phyloP scores from a whole-genome alignment of 306 rosid species.

The Cajanus cajan region DNA sequence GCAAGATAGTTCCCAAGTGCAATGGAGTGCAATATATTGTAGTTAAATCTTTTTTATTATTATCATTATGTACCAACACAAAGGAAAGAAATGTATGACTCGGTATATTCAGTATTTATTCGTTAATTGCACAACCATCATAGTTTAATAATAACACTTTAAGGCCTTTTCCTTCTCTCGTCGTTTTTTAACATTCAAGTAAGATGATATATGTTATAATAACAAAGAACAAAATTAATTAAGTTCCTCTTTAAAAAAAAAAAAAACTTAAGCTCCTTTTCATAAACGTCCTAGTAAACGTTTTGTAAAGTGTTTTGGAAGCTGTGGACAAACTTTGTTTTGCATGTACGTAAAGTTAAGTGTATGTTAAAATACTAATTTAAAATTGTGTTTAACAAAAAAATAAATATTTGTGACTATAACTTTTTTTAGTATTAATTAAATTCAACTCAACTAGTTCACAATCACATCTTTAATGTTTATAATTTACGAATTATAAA shows the following conservation, averaged over 20 bases:
- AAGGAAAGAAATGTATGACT: neutral
- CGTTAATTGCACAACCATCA: neutral
- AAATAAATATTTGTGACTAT: no score
- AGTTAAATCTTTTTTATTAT: neutral
- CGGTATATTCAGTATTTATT: neutral
- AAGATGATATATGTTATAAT: neutral
- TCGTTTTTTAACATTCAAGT: neutral
- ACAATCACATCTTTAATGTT: no score
- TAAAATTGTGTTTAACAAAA: no score
- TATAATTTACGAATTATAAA: no score
- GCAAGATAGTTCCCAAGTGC: neutral
- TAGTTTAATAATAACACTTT: neutral
- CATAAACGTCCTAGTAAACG: no score
- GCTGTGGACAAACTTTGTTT: no score
- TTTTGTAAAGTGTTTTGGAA: no score
- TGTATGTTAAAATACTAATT: no score
- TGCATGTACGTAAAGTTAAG: no score
- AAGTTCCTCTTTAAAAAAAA: neutral
- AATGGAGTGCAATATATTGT: neutral
- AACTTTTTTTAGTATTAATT: no score
- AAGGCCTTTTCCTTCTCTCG: neutral
- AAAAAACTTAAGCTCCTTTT: neutral
- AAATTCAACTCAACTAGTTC: no score
- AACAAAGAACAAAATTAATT: neutral
- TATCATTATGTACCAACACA: neutral